phyloP scores from a whole-genome alignment of 345 rosid species.

The Bruguiera parviflora region DNA sequence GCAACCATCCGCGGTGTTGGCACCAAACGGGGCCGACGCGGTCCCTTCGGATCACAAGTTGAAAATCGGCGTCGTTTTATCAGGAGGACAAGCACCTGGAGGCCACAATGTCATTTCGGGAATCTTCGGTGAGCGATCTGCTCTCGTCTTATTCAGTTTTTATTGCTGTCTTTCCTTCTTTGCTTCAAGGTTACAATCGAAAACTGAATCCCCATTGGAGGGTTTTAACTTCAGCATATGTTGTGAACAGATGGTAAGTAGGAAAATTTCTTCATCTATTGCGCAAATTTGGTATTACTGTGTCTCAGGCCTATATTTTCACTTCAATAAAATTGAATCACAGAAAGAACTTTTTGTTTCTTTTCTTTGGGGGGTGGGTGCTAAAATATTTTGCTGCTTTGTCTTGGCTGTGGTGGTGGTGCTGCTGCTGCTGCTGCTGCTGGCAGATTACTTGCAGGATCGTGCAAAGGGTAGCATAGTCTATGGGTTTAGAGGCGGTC shows the following conservation, averaged over 20 bases:
- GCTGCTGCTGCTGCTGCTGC: neutral
- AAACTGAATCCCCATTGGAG: too few relatives aligned
- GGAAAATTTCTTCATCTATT: too few relatives aligned
- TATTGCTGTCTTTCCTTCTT: neutral
- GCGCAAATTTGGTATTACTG: too few relatives aligned
- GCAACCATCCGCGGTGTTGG: slow-evolving; percentile 69
- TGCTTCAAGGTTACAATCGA: too few relatives aligned
- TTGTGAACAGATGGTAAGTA: too few relatives aligned
- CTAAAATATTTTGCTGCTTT: neutral
- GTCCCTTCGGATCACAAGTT: slow-evolving; percentile 44
- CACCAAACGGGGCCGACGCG: slow-evolving; percentile 39
- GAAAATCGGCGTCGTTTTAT: slow-evolving; percentile 90
- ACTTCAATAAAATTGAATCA: too few relatives aligned
- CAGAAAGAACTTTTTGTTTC: too few relatives aligned
- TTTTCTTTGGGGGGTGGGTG: too few relatives aligned
- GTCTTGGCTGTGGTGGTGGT: neutral
- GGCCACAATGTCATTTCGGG: slow-evolving; percentile 98
- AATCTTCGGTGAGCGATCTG: slow-evolving; percentile 59
- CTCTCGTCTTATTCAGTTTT: neutral
- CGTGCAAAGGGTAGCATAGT: slow-evolving; percentile 64
- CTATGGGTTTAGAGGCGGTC: slow-evolving; percentile 94
- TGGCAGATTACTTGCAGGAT: slow-evolving; percentile 79
- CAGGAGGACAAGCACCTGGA: slow-evolving; percentile 99
- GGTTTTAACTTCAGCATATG: too few relatives aligned
- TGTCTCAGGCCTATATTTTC: too few relatives aligned